phyloP scores from a whole-genome alignment of 176 grass and related monocot species.

The Oryza meridionalis region DNA sequence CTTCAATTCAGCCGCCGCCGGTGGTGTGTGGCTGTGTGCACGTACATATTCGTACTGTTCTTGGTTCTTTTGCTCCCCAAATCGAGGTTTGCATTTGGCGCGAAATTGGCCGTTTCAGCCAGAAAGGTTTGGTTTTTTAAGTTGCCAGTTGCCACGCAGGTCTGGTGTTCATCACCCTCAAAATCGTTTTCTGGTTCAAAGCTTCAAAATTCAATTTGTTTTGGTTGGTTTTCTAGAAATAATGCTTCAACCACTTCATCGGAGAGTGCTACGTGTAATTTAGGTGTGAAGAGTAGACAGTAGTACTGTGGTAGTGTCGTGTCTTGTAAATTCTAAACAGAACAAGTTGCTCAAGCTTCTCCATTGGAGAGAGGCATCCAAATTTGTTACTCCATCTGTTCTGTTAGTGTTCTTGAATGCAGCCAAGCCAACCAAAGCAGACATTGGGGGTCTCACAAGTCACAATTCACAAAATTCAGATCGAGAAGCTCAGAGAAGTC shows the following conservation, averaged over 20 bases:
- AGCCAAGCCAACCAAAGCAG: not conserved
- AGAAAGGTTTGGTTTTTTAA: not conserved
- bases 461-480: not conserved
- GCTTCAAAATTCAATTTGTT: not conserved
- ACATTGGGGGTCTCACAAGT: not conserved
- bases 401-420: not conserved
- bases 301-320: not conserved
- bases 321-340: not conserved
- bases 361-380: not conserved
- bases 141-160: not conserved
- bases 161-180: not conserved
- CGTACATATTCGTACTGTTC: not conserved
- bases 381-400: not conserved
- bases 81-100: not conserved
- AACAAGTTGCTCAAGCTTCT: not conserved
- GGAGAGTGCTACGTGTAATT: not conserved
- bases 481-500: not conserved
- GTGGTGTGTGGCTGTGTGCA: not conserved
- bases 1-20: not conserved
- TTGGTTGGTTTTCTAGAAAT: not conserved
- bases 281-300: not conserved
- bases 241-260: not conserved
- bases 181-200: not conserved
- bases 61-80: constrained; percentile 13
- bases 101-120: not conserved